Evolutionary conservation across 176 grass and related monocot genomes (phyloP).

Genomic region (Lolium multiflorum): DNA sequence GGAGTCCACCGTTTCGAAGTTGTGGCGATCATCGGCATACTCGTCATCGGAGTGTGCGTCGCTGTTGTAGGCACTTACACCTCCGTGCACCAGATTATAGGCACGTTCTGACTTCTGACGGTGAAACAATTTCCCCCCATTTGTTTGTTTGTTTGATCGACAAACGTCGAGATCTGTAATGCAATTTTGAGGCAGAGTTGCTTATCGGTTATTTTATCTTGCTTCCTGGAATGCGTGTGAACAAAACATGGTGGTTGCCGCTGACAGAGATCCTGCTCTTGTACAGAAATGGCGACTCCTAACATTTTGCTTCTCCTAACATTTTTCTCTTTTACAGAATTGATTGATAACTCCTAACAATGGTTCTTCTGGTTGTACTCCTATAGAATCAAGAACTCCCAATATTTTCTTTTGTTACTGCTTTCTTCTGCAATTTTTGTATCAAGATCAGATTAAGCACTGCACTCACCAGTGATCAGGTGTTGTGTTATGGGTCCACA

Average conservation of each 20-base stretch:
- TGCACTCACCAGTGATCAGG: no score
- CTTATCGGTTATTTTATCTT: not conserved
- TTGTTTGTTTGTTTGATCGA: not conserved
- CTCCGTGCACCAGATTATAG: conserved; percentile 56
- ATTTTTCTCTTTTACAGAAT: no score
- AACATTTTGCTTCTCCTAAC: no score
- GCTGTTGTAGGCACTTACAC: conserved; percentile 51
- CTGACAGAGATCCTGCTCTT: not conserved
- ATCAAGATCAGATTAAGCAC: no score
- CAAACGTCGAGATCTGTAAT: not conserved
- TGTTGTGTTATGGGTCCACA: no score
- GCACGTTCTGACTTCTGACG: conserved; percentile 22
- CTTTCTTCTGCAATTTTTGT: no score
- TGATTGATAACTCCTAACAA: no score
- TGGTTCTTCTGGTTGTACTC: no score
- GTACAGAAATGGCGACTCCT: no score
- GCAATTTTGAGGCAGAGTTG: not conserved
- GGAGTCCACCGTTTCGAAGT: conserved; percentile 31
- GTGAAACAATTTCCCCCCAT: not conserved
- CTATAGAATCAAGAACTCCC: no score
- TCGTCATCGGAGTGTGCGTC: conserved; percentile 46
- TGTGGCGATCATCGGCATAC: conserved; percentile 39
- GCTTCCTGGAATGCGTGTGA: not conserved
- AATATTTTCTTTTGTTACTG: no score
- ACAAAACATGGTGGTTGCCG: not conserved